Conservation (phyloP, 768 basidiomycete genomes). For the Epithele typhae region DNA sequence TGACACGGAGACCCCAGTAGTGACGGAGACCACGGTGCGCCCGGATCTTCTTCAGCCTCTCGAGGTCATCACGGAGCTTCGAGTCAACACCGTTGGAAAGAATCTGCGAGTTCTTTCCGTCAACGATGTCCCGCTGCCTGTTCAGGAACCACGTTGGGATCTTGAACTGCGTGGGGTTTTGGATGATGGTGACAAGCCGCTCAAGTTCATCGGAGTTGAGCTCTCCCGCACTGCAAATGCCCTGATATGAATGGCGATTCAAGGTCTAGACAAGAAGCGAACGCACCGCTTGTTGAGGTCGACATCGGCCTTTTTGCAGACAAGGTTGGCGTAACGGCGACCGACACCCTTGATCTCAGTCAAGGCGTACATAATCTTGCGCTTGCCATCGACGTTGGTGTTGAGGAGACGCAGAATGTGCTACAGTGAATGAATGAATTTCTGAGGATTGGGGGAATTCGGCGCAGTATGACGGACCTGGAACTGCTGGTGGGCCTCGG, state of each 20-base stretch:
- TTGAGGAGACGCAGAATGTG: constrained; percentile 99
- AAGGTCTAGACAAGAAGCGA: background rate
- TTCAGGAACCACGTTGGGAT: constrained; percentile 99
- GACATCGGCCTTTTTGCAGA: constrained; percentile 99
- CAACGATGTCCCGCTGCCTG: constrained; percentile 96
- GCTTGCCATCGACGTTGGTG: constrained; percentile 99
- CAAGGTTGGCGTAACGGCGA: constrained; percentile 96
- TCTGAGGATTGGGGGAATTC: background rate
- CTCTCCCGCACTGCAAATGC: constrained; percentile 95
- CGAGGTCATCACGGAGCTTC: constrained; percentile 96
- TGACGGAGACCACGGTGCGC: constrained; percentile 92
- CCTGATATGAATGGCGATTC: background rate
- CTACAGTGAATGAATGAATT: constrained; percentile 35
- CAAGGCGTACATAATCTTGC: constrained; percentile 99
- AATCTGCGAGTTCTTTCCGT: constrained; percentile 95
- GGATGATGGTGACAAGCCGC: constrained; percentile 98
- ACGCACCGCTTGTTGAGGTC: constrained; percentile 96
- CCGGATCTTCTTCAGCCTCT: constrained; percentile 98
- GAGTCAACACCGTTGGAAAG: constrained; percentile 96
- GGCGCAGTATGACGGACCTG: constrained; percentile 49
- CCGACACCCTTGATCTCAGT: constrained; percentile 99
- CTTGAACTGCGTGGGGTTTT: constrained; percentile 99
- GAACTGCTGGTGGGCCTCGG: constrained; percentile 93
- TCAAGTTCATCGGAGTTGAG: constrained; percentile 99
- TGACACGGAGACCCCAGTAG: constrained; percentile 91